Evolutionary conservation across 768 basidiomycete genomes (phyloP), one percentile per base, ranked within the genome.

Genomic region (Lactarius hatsudake): DNA sequence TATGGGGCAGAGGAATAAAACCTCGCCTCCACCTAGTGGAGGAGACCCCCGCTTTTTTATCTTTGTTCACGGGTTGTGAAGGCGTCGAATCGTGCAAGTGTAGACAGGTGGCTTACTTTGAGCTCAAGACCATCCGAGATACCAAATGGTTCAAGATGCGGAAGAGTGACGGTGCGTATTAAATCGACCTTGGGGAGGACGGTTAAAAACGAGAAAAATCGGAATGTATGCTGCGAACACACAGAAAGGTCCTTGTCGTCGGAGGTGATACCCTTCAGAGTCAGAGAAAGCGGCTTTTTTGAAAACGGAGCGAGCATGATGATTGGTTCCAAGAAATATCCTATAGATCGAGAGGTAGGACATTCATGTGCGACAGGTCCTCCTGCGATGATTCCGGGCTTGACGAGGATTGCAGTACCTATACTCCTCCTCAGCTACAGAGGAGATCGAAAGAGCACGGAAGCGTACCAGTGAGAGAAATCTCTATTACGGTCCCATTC

Each of bases 21-120:
- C 82, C 79, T 98, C 94, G 34, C 97, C 97, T 5, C 97, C 97
- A 18, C 97, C 97, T 30, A 83, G 81, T 4, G 97, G 97, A 42
- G 91, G 82, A 26, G 94, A 86, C 2, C 97, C 97, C n/a, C 97
- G 87, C 74, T 90, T 96, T 76, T 91, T 96, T 64, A 99, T 97
- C 91, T 95, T 66, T n/a, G 15, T 2, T 53, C 42, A n/a, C 28
- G 12, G n/a, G 17, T 43, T 26, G 12, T 53, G 6, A 53, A 15
- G 51, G 30, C 23, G 45, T 34, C 20, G 51, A 59, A n/a, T 59
- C 32, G 38, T 63, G 43, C 59, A 12, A 55, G 43, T 17, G 63
- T 20, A 17, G 4, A 43, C 10, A 17, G 15, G 10, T 59, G 1
- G 75, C 83, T 62, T 74, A 93, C 94, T 74, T 91, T 83, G 28